Percentiles rank a stretch among this genome's conserved stretches.
phyloP scores from a whole-genome alignment of 2,329 filamentous ascomycete genomes.

The Coleophoma crateriformis region DNA sequence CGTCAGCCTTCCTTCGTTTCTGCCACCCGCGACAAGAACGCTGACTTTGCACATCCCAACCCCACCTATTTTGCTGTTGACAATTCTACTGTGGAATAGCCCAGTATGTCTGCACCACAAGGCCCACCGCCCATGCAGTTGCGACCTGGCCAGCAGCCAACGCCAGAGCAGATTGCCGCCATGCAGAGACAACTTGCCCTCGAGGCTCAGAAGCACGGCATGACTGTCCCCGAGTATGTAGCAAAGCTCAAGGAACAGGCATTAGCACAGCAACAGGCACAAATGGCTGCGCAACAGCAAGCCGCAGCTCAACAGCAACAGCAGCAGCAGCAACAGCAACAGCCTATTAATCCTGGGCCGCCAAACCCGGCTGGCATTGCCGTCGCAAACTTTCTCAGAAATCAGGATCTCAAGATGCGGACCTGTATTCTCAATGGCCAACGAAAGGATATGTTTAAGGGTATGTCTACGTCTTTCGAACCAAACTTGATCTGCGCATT shows the following conservation, averaged over 20 bases:
- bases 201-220: conserved; percentile 78
- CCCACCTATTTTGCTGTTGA: neutral
- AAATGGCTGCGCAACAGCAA: conserved; percentile 41
- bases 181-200: conserved; percentile 80
- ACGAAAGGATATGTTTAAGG: conserved; percentile 97
- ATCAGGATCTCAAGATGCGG: conserved; percentile 80
- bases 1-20: neutral
- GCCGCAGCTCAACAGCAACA: conserved; percentile 32
- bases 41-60: neutral
- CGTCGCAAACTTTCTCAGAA: conserved; percentile 79
- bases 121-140: conserved; percentile 2
- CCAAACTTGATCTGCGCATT: neutral
- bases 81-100: neutral
- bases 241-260: conserved; percentile 58
- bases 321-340: conserved; percentile 44
- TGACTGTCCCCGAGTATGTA: conserved; percentile 81
- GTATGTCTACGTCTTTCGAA: conserved; percentile 37
- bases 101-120: neutral
- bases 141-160: conserved; percentile 43
- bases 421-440: conserved; percentile 94
- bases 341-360: conserved; percentile 70
- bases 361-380: conserved; percentile 86
- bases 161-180: conserved; percentile 76
- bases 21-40: neutral
- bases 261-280: conserved; percentile 38